Base-by-base conservation (phyloP, 140 eudicot genomes). In the Anethum foeniculum region DNA sequence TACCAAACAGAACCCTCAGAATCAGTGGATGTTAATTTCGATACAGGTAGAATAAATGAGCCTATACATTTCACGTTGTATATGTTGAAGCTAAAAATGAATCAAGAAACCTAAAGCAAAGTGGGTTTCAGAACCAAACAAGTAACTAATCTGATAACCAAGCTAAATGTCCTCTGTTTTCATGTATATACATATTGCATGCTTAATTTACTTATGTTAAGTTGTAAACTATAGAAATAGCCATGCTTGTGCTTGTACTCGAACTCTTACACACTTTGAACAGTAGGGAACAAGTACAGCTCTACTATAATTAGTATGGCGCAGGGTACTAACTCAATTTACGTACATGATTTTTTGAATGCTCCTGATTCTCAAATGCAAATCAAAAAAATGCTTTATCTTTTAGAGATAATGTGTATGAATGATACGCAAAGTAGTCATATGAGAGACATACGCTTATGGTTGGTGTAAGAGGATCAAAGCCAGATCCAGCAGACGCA, bases 401-500 rank as follows among this genome's bases (percentile, higher is more conserved):
- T 0, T 0, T 6, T 52, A 52, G 60, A 52, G 11, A 10, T 11
- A 2, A 48, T 3, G 4, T 56, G 12, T 58, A 65, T 65, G 72
- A 65, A 68, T 28, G 43, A 2, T 28, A 13, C 3, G 41, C 41
- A 67, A 68, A 27, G 54, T 44, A 82, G 77, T 84, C 80, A 82
- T 81, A 80, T 64, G 89, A 85, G 85, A 84, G 77, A 83, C 78
- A 82, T 76, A 91, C 97, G 58, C 96, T 81, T 80, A 93, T 86
- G 19, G 76, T 84, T 73, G 98, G 92, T 68, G 98, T 93, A 56
- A 90, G 92, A 41, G 98, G 98, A 81, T 93, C 98, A 30, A 68
- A 91, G 76, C 98, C 98, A 25, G 96, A 89, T 81, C 91, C 98
- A 38, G 97, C 98, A 27, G 98, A 93, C 39, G 98, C 98, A 80